Conservation (phyloP, 192 early-diverging fungal species). For the Podila minutissima region DNA sequence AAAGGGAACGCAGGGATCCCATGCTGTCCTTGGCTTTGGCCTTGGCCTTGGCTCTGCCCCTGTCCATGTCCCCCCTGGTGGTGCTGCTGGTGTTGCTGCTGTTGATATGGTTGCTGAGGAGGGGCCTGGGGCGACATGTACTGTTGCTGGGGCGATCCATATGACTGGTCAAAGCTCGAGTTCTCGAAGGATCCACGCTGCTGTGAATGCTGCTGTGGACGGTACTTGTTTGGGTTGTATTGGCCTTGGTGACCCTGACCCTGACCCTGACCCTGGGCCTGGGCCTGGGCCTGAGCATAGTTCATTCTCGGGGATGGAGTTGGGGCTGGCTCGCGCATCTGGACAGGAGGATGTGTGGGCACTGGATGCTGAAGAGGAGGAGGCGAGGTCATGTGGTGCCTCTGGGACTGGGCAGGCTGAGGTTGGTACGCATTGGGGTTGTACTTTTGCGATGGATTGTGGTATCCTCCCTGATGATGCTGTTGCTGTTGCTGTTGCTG, state of each 20-base stretch:
- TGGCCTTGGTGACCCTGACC: not conserved
- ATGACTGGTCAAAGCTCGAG: constrained; percentile 39
- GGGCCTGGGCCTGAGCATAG: constrained; percentile 35
- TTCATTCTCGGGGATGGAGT: constrained; percentile 58
- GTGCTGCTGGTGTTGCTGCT: constrained; percentile 25
- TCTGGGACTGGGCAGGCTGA: constrained; percentile 16
- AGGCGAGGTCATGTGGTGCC: constrained; percentile 53
- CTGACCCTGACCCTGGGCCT: constrained; percentile 13
- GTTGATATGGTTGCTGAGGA: constrained; percentile 23
- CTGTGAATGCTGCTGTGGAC: constrained; percentile 35
- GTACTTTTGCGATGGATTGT: constrained; percentile 33
- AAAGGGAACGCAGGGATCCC: constrained; percentile 58
- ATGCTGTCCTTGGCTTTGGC: constrained; percentile 9
- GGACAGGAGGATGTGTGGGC: constrained; percentile 67
- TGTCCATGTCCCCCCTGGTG: constrained; percentile 1
- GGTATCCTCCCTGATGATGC: constrained; percentile 10
- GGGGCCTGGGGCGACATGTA: constrained; percentile 44
- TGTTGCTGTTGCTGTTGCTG: constrained; percentile 19
- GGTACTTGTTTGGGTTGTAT: constrained; percentile 35
- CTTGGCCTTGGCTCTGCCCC: not conserved
- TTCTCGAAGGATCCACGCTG: constrained; percentile 5
- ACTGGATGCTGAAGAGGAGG: constrained; percentile 71
- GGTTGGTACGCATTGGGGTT: constrained; percentile 46
- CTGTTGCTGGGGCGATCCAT: constrained; percentile 31
- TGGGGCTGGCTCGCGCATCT: constrained; percentile 56